These are phyloP conservation scores for Solanum hybrid DNA, from an alignment of 305 asterid genomes.

Conservation along the genomic window DNA sequence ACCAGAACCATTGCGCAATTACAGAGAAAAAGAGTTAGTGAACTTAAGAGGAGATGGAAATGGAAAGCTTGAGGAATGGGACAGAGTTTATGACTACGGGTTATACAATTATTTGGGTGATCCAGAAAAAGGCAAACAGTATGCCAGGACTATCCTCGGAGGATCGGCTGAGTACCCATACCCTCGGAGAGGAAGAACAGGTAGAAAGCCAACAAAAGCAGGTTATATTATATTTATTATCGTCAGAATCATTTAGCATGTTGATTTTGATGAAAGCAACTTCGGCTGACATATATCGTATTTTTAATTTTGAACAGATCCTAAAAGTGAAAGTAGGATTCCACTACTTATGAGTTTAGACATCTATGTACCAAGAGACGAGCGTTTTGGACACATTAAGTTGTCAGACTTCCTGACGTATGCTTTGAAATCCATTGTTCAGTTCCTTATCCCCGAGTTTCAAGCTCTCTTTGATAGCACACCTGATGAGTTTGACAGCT, in stretches of 20 bases:
- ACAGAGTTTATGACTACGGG: not conserved
- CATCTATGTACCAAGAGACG: not conserved
- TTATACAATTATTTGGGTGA: not conserved
- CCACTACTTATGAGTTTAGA: not conserved
- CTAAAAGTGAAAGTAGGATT: not conserved
- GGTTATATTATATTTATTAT: not conserved
- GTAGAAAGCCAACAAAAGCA: not conserved
- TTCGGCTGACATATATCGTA: not conserved
- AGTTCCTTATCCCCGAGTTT: not conserved
- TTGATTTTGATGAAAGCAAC: not conserved
- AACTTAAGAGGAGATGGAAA: not conserved
- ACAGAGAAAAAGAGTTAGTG: not conserved
- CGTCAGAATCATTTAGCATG: not conserved
- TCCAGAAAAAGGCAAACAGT: not conserved
- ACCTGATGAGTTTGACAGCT: not conserved
- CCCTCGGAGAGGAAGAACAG: not conserved
- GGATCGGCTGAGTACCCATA: not conserved
- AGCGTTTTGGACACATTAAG: not conserved
- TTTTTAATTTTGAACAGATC: not conserved
- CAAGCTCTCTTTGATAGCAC: not conserved
- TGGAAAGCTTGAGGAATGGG: not conserved
- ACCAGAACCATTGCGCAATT: not conserved
- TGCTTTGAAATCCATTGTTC: not conserved
- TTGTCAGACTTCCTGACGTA: not conserved
- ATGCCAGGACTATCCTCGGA: not conserved